Conservation (phyloP, 208 protist genomes). For the Trypanosoma rangeli region DNA sequence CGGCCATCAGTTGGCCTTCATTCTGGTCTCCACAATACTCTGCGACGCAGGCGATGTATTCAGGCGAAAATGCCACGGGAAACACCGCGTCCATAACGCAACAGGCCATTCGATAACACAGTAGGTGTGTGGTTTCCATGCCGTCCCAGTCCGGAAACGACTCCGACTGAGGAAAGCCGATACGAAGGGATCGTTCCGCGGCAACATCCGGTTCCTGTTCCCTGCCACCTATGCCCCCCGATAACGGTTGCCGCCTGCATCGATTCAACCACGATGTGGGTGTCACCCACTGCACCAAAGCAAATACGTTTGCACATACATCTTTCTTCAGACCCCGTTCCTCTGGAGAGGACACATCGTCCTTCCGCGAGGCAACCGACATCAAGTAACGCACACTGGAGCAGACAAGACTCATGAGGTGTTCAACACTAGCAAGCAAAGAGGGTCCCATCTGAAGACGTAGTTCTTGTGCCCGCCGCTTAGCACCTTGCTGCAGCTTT, state of each 20-base stretch:
- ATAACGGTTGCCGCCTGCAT: not conserved
- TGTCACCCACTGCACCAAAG: constrained; percentile 20
- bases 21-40: constrained; percentile 66
- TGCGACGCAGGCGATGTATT: constrained; percentile 67
- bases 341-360: constrained; percentile 31
- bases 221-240: not conserved
- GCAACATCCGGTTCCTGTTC: not conserved
- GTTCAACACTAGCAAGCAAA: constrained; percentile 44
- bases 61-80: constrained; percentile 48
- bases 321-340: constrained; percentile 54
- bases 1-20: constrained; percentile 68
- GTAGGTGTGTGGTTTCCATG: not conserved
- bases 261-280: constrained; percentile 23
- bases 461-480: constrained; percentile 36
- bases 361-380: constrained; percentile 30
- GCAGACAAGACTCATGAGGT: constrained; percentile 49
- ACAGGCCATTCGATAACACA: constrained; percentile 5
- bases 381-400: constrained; percentile 57
- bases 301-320: constrained; percentile 28
- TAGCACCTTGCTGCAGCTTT: constrained; percentile 26
- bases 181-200: not conserved
- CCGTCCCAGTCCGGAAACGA: constrained; percentile 6
- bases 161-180: not conserved
- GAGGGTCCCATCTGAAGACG: constrained; percentile 49
- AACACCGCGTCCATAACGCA: constrained; percentile 41